A percentile compares a stretch with the other conserved stretches of the same genome.
These are phyloP conservation scores for Xylariales sp. DNA, from an alignment of 2,329 filamentous ascomycete species.

Conservation along the genomic window DNA sequence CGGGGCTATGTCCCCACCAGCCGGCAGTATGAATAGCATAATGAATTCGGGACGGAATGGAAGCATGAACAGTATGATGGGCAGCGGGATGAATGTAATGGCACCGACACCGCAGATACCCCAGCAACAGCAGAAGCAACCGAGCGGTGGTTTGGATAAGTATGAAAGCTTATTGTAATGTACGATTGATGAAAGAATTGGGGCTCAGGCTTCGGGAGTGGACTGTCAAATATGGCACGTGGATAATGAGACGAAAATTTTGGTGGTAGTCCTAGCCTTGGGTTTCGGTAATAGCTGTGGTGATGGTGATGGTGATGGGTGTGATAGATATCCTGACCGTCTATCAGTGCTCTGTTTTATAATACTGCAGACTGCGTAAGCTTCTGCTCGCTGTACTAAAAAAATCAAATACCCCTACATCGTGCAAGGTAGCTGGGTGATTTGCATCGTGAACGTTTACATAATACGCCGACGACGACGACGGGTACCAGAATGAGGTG, in stretches of 20 bases:
- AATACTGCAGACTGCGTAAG: too few relatives aligned
- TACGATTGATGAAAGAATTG: slow-evolving; percentile 36
- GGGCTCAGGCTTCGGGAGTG: not conserved
- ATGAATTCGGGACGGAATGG: slow-evolving; percentile 42
- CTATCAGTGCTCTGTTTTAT: too few relatives aligned
- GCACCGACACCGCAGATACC: slow-evolving; percentile 27
- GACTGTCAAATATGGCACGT: not conserved
- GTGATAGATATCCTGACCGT: too few relatives aligned
- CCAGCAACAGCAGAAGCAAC: slow-evolving; percentile 51
- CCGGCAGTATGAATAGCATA: slow-evolving; percentile 45
- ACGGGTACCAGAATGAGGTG: too few relatives aligned
- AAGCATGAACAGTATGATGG: slow-evolving; percentile 45
- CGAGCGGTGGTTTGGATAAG: slow-evolving; percentile 69
- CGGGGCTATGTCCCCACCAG: slow-evolving; percentile 36
- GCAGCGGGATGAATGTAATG: slow-evolving; percentile 30
- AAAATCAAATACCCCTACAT: too few relatives aligned
- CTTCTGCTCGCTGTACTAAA: too few relatives aligned
- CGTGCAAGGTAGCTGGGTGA: too few relatives aligned
- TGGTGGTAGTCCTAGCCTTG: not conserved
- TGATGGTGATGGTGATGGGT: too few relatives aligned
- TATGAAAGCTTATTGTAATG: slow-evolving; percentile 75
- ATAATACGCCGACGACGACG: too few relatives aligned
- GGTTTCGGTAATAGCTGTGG: too few relatives aligned
- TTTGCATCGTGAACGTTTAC: too few relatives aligned
- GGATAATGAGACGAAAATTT: not conserved